Evolutionary conservation across 306 rosid genomes (phyloP), one percentile per base, ranked within the genome.

Genomic region (Rosa persica): DNA sequence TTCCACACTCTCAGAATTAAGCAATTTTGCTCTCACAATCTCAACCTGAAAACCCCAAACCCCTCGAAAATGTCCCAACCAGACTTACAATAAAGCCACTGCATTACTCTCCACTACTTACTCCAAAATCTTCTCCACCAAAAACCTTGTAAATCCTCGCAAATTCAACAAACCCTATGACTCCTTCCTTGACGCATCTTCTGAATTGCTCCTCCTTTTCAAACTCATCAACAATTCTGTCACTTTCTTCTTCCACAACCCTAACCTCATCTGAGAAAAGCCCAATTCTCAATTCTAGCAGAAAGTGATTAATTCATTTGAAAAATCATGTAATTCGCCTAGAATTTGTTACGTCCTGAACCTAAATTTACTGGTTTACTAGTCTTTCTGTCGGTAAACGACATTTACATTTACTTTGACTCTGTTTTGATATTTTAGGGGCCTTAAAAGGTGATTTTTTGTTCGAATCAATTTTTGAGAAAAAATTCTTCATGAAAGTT

Each of bases 51-150:
- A 95, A 76, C 88, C 91, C 8, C 70, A 98, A 76, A 90, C 98
- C 0, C 92, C 94, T 0, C 70, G 99, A 17, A 95, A 95, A 67
- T 87, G 99, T 6, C 99, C 99, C 8, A 95, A 95, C 81, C 98
- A 95, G 79, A 95, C 86, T 30, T 95, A 91, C 89, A 95, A 93
- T 72, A 98, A 95, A 79, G 98, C 99, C 4, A 93, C 99, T 1
- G 82, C 92, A 17, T 85, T 95, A 44, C 97, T 93, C 27, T 91
- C 98, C 74, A 93, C 96, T 0, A 97, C 93, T 0, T 95, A 95
- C 80, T 98, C 99, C 0, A 88, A 90, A 51, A 89, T 95, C 49
- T 95, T 95, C 89, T 78, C 96, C 20, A 70, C 86, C 49, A 88
- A 88, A 6, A 82, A 55, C 67, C 93, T 83, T 74, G 74, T 85